These are phyloP conservation scores for Pezicula radicicola DNA, from an alignment of 2,329 filamentous ascomycete species.

Conservation along the genomic window DNA sequence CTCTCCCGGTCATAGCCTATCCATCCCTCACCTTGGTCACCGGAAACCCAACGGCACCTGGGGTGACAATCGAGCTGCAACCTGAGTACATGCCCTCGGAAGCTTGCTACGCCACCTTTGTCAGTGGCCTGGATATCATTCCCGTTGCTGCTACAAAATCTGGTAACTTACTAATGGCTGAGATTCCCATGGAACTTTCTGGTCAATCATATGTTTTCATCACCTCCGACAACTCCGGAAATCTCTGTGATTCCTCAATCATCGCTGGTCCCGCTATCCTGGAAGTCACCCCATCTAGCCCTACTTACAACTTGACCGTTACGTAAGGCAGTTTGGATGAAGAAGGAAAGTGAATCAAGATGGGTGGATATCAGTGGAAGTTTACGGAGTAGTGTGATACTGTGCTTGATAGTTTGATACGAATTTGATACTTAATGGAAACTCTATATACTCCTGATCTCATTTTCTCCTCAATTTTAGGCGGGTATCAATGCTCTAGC, in stretches of 20 bases:
- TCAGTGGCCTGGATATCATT: constrained; percentile 26
- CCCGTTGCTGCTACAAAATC: constrained; percentile 26
- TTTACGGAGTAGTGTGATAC: too few relatives aligned
- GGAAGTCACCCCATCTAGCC: constrained; percentile 26
- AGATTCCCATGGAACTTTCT: constrained; percentile 28
- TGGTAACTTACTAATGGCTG: constrained; percentile 21
- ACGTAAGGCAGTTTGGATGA: too few relatives aligned
- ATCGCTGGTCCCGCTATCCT: constrained; percentile 34
- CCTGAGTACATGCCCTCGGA: constrained; percentile 20
- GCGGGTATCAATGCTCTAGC: too few relatives aligned
- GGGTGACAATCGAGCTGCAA: constrained; percentile 21
- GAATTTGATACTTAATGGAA: too few relatives aligned
- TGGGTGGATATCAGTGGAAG: too few relatives aligned
- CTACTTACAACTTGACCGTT: constrained; percentile 20
- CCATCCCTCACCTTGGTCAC: constrained; percentile 38
- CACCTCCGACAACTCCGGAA: constrained; percentile 32
- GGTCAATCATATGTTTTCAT: constrained; percentile 39
- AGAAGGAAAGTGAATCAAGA: too few relatives aligned
- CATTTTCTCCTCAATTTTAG: too few relatives aligned
- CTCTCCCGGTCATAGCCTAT: constrained; percentile 60
- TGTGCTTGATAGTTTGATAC: too few relatives aligned
- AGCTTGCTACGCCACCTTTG: constrained; percentile 32
- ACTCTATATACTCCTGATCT: too few relatives aligned
- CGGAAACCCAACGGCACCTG: constrained; percentile 15
- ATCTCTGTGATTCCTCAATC: constrained; percentile 33